Base-by-base conservation (phyloP, 768 basidiomycete genomes). In the Agaricus subrufescens region DNA sequence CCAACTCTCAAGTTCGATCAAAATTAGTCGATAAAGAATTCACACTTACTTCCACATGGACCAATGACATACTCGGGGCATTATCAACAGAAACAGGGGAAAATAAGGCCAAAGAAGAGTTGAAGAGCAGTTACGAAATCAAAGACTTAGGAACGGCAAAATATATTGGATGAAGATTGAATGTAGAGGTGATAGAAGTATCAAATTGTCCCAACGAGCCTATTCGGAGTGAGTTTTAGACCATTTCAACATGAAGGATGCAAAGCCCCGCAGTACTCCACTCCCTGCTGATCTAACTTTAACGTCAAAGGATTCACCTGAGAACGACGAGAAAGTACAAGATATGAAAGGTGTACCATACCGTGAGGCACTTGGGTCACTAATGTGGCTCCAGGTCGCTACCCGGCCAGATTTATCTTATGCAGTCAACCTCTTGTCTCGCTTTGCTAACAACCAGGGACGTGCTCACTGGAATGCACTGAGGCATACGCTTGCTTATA, bases 81-180 rank as follows among this genome's bases (percentile, higher is more conserved):
- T 31, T 10, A 5, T 31, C 31, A 10, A 31, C 31, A 31, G 31
- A 31, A 31, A 31, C 10, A 10, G 31, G 31, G 31, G 31, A 31
- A 10, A 31, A 5, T 10, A 31, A 10, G 10, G 31, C 31, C 31
- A 31, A 31, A 10, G 31, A 10, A 10, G 31, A 31, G 31, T 31
- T 31, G 31, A 31, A 31, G 31, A 31, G 31, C 31, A 31, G 31
- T 23, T 62, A 62, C 49, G 54, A 59, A 15, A 45, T 50, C 26
- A 57, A 65, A 44, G 50, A 57, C 15, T 55, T 61, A 3, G 54
- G 55, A 4, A 50, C 40, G 12, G 49, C 60, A 10, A 55, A 52
- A 9, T 43, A 42, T 9, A 56, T 60, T 8, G 57, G 42, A 62
- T 61, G 58, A 8, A 43, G n/a, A 59, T 63, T 27, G 46, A 46